Evolutionary conservation across 2,329 filamentous ascomycete genomes (phyloP), one percentile per base, ranked within the genome.

Genomic region (Diaporthe velutina): DNA sequence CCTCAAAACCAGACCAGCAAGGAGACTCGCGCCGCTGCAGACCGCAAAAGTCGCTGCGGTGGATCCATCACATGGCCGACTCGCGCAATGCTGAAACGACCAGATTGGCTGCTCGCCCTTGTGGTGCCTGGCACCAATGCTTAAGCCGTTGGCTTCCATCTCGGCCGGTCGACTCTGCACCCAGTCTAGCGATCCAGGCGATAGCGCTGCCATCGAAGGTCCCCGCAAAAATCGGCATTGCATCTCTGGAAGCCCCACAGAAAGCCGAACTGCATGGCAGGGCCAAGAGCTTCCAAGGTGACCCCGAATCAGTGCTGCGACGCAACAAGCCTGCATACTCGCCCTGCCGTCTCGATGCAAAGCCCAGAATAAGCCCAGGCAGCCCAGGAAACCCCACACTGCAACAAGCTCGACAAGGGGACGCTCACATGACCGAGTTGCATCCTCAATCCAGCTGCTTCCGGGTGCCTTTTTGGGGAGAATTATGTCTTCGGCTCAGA

Each of bases 191-290:
- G 67, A 72, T 45, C 57, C 55, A 52, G 55, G 33, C 64, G 17
- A 10, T 19, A 48, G 22, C n/a, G 55, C 33, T 28, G n/a, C 74
- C 50, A 71, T 71, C 57, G 45, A 50, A 33, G 12, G 57, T 45
- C 74, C 74, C 74, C 74, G 71, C 74, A 74, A 42, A 42, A 42
- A 70, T 72, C 74, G 67, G 74, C 67, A 67, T 52, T 52, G 57
- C 42, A 35, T 25, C 42, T 42, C 61, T 45, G 33, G 17, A 38
- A 52, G 73, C 66, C 57, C 74, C 74, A 76, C 74, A 76, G 70
- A 73, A 70, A 73, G 74, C 74, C 74, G 74, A 76, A 58, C 35
- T 54, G 60, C 58, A 71, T 54, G 54, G 57, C 52, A 66, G 52
- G 66, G 71, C 64, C 55, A 45, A 70, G 57, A 45, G 22, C 6